Evolutionary conservation across 163 green algal species (phyloP).

Genomic region (Chlorella variabilis): DNA sequence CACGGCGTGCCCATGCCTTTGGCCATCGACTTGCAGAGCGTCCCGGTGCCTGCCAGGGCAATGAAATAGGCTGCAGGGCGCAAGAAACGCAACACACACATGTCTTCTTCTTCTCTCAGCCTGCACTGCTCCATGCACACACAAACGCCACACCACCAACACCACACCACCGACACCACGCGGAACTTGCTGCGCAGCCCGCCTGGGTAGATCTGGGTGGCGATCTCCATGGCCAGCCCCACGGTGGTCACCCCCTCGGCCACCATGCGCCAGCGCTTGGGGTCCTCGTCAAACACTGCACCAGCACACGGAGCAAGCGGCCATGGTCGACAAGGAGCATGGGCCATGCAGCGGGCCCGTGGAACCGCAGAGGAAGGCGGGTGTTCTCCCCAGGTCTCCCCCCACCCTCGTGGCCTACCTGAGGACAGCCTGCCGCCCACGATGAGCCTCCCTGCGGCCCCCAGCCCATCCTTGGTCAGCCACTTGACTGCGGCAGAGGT

Average conservation of each 20-base stretch:
- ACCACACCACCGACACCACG: background rate
- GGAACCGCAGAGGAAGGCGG: no score
- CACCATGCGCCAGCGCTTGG: slow-evolving; percentile 80
- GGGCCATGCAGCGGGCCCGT: no score
- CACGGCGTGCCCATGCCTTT: slow-evolving; percentile 83
- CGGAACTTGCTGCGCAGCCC: no score
- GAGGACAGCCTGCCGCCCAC: slow-evolving; percentile 71
- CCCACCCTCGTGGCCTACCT: no score
- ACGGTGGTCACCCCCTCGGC: slow-evolving; percentile 76
- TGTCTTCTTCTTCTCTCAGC: no score
- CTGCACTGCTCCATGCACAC: no score
- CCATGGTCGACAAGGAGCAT: no score
- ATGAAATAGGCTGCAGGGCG: slow-evolving; percentile 53
- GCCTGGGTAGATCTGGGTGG: slow-evolving; percentile 68
- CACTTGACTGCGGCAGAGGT: slow-evolving; percentile 81
- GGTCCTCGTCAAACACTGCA: slow-evolving; percentile 88
- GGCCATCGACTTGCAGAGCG: slow-evolving; percentile 67
- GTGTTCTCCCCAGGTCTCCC: no score
- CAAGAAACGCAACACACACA: no score
- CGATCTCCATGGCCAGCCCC: slow-evolving; percentile 81
- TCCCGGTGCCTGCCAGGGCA: slow-evolving; percentile 48
- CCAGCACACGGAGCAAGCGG: background rate
- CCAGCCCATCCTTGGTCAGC: slow-evolving; percentile 90
- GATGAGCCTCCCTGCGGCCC: slow-evolving; percentile 76
- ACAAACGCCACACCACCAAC: no score